These are phyloP conservation scores for Emmonsiellopsis sp. DNA, from an alignment of 2,329 filamentous ascomycete species.

Conservation along the genomic window DNA sequence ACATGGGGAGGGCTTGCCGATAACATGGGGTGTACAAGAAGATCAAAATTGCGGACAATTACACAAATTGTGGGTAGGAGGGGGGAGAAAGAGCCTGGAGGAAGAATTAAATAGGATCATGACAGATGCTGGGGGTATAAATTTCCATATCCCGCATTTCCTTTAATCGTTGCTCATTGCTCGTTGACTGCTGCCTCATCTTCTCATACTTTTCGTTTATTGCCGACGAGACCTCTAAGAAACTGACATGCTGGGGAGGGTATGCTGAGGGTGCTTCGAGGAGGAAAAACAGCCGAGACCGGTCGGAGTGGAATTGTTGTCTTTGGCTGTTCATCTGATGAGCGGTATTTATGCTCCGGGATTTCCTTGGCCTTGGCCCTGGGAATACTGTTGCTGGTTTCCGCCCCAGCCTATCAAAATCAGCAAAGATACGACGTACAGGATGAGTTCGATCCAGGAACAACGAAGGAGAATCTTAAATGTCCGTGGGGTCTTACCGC, in stretches of 20 bases:
- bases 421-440: background rate
- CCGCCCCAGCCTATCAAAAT: conserved; percentile 9
- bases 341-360: background rate
- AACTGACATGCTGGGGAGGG: background rate
- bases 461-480: background rate
- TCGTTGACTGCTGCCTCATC: conserved; percentile 2
- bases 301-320: background rate
- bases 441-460: background rate
- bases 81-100: background rate
- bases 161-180: background rate
- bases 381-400: conserved; percentile 5
- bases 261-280: background rate
- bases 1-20: background rate
- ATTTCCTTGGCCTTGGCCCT: conserved; percentile 8
- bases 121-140: background rate
- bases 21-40: background rate
- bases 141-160: background rate
- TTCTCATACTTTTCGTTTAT: background rate
- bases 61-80: background rate
- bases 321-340: background rate
- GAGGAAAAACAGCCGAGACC: background rate
- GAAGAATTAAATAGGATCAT: background rate
- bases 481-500: background rate
- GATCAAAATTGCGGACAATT: background rate
- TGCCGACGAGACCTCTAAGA: background rate